These are phyloP conservation scores for Tolypocladium ophioglossoides DNA, from an alignment of 2,329 filamentous ascomycete species.

Conservation along the genomic window DNA sequence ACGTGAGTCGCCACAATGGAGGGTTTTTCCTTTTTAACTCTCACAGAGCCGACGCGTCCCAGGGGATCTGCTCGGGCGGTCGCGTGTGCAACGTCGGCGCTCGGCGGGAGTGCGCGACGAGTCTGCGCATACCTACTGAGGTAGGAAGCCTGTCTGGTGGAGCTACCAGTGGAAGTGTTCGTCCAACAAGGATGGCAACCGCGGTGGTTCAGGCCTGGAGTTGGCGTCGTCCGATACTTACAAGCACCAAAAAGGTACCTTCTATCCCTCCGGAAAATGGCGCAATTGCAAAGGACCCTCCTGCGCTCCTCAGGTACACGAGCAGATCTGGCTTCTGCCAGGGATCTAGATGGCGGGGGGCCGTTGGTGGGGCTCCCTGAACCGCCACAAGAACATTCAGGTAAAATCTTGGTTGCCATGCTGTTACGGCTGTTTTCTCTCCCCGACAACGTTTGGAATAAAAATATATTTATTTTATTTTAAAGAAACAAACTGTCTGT, in stretches of 20 bases:
- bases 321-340: neutral
- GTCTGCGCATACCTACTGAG: slow-evolving; percentile 1
- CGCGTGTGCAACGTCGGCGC: slow-evolving; percentile 2
- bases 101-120: neutral
- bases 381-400: neutral
- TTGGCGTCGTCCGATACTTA: neutral
- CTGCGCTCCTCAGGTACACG: neutral
- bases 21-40: neutral
- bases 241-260: neutral
- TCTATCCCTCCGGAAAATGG: rapidly evolving
- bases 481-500: neutral
- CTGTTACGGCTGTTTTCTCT: neutral
- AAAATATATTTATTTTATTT: too few relatives aligned
- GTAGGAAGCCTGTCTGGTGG: neutral
- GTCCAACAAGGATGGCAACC: neutral
- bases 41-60: neutral
- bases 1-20: neutral
- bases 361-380: neutral
- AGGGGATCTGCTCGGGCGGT: neutral
- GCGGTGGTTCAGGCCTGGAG: neutral
- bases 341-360: neutral
- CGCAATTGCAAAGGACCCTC: neutral
- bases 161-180: neutral
- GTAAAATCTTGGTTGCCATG: neutral
- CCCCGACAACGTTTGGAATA: too few relatives aligned